Evolutionary conservation across 306 rosid species (phyloP).

Genomic region (Quercus glauca): DNA sequence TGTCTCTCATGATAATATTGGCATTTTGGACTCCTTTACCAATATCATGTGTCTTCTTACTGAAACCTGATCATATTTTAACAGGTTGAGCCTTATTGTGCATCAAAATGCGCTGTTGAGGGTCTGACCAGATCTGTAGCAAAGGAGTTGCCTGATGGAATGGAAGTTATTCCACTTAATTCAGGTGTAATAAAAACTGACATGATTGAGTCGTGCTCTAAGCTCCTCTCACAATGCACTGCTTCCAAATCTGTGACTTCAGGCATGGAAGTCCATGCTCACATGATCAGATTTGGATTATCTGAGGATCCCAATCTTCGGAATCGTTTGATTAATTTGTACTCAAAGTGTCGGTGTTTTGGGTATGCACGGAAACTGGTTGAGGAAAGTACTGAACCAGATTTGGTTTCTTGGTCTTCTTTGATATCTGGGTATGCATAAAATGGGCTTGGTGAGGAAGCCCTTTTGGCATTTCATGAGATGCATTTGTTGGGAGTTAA

Average conservation of each 20-base stretch:
- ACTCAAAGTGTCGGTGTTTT: slow-evolving; percentile 44
- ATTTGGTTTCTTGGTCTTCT: slow-evolving; percentile 62
- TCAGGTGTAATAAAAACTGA: slow-evolving; percentile 83
- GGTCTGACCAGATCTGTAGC: slow-evolving; percentile 78
- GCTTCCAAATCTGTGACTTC: slow-evolving; percentile 45
- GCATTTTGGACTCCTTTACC: neutral
- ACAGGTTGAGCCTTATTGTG: slow-evolving; percentile 84
- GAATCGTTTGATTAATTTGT: slow-evolving; percentile 45
- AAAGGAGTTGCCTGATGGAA: slow-evolving; percentile 72
- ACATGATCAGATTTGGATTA: slow-evolving; percentile 57
- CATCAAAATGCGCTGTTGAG: slow-evolving; percentile 92
- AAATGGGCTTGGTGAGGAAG: slow-evolving; percentile 58
- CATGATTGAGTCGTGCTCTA: slow-evolving; percentile 84
- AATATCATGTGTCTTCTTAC: neutral
- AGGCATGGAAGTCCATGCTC: slow-evolving; percentile 69
- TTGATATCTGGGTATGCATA: slow-evolving; percentile 71
- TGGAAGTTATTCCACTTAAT: slow-evolving; percentile 74
- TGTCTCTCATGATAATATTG: neutral
- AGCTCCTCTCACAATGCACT: slow-evolving; percentile 50
- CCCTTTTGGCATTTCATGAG: slow-evolving; percentile 53
- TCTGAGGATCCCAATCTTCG: slow-evolving; percentile 37
- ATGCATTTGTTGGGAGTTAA: slow-evolving; percentile 54
- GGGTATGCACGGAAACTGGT: slow-evolving; percentile 48
- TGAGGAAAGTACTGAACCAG: slow-evolving; percentile 37
- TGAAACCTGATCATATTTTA: slow-evolving; percentile 9